These are phyloP conservation scores for Auricularia cornea DNA, from an alignment of 768 basidiomycete species.

Conservation along the genomic window DNA sequence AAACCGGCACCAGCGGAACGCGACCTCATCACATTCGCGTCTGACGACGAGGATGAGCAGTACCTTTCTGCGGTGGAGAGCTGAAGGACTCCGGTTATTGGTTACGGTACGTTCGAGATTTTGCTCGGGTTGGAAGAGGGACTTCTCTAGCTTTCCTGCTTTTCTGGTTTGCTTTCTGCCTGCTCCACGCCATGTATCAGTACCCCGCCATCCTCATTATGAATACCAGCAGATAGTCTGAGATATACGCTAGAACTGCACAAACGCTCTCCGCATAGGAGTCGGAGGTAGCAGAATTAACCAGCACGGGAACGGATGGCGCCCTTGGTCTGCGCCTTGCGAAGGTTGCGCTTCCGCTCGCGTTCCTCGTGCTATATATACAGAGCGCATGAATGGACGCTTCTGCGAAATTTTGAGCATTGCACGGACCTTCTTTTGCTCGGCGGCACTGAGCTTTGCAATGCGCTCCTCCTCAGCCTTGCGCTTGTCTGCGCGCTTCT, in stretches of 20 bases:
- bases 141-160: too few species aligned
- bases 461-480: constrained; percentile 66
- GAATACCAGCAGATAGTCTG: too few species aligned
- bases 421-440: constrained; percentile 67
- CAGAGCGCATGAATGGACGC: constrained; percentile 3
- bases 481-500: constrained; percentile 63
- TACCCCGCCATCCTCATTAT: too few species aligned
- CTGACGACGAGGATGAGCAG: neutral
- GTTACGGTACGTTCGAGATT: too few species aligned
- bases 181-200: too few species aligned
- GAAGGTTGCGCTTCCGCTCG: constrained; percentile 63
- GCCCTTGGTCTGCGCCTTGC: constrained; percentile 45
- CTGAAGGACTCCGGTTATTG: too few species aligned
- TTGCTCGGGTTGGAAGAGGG: too few species aligned
- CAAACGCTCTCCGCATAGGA: too few species aligned
- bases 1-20: neutral
- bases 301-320: neutral
- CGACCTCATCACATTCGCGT: neutral
- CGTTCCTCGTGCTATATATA: constrained; percentile 52
- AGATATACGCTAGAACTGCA: too few species aligned
- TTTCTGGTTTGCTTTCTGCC: too few species aligned
- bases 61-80: neutral
- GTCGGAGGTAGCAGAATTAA: too few species aligned
- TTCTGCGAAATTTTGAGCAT: neutral
- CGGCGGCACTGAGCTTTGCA: constrained; percentile 62